These are phyloP conservation scores for Grosmannia huntii DNA, from an alignment of 2,329 filamentous ascomycete genomes.

Conservation along the genomic window DNA sequence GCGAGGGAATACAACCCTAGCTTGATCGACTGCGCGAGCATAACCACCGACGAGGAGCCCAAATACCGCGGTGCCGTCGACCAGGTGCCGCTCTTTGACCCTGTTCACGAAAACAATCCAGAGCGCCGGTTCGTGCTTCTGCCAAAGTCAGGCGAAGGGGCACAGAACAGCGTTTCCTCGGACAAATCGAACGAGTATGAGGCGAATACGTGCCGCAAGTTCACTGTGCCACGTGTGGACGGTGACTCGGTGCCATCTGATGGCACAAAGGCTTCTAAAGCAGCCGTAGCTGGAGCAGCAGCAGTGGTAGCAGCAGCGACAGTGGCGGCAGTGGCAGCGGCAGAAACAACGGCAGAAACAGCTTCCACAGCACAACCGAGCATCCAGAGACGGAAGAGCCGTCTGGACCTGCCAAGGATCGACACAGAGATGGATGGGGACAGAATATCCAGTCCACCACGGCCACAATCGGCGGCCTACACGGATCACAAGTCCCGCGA, in stretches of 20 bases:
- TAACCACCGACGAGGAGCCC: slow-evolving; percentile 37
- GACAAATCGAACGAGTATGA: slow-evolving; percentile 18
- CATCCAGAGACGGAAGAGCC: slow-evolving; percentile 21
- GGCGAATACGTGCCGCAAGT: slow-evolving; percentile 31
- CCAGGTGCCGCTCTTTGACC: slow-evolving; percentile 54
- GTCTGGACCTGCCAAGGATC: slow-evolving; percentile 30
- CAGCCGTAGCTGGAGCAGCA: neutral
- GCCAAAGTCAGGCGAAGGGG: slow-evolving; percentile 17
- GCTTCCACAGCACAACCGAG: neutral
- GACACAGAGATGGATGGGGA: slow-evolving; percentile 27
- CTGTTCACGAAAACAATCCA: slow-evolving; percentile 44
- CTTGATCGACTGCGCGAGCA: slow-evolving; percentile 19
- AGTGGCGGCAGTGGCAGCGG: neutral
- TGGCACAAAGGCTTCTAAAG: neutral
- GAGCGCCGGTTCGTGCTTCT: slow-evolving; percentile 56
- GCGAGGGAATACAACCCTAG: slow-evolving; percentile 44
- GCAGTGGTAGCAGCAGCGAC: neutral
- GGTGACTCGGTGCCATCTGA: slow-evolving; percentile 11
- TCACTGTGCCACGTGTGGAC: slow-evolving; percentile 12
- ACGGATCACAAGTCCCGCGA: slow-evolving; percentile 15
- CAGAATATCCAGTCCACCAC: slow-evolving; percentile 12
- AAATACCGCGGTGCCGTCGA: slow-evolving; percentile 51
- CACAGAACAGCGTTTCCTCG: neutral
- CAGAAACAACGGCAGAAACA: neutral
- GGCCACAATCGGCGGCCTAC: slow-evolving; percentile 22